Percentiles rank a stretch among this genome's conserved stretches.
These are phyloP conservation scores for Chrysopogon serrulatus DNA, from an alignment of 176 grass and related monocot genomes.

Conservation along the genomic window DNA sequence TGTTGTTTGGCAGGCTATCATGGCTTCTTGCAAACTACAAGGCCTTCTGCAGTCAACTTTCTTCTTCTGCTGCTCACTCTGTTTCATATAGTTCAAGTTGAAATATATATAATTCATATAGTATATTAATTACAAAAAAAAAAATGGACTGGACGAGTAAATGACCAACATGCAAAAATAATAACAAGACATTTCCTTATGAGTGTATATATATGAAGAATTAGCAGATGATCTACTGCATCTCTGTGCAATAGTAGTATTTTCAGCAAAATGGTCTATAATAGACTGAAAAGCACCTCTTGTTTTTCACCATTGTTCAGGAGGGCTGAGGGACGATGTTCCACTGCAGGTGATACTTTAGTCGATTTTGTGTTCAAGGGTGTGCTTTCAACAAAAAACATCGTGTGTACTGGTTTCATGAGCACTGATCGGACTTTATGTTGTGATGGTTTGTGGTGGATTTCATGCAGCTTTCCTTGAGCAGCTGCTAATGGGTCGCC, in stretches of 20 bases:
- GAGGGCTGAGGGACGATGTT: slow-evolving; percentile 4
- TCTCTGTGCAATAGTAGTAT: background rate
- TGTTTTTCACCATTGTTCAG: slow-evolving; percentile 44
- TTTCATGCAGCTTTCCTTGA: slow-evolving; percentile 14
- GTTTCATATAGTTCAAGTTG: slow-evolving; percentile 3
- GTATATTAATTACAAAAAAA: background rate
- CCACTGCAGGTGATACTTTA: slow-evolving; percentile 23
- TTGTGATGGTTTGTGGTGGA: background rate
- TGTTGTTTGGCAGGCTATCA: slow-evolving; percentile 48
- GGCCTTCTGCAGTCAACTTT: slow-evolving; percentile 39
- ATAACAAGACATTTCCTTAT: background rate
- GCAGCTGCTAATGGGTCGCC: slow-evolving; percentile 26
- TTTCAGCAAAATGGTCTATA: background rate
- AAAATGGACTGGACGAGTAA: background rate
- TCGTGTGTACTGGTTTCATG: background rate
- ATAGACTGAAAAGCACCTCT: slow-evolving; percentile 34
- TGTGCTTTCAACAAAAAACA: slow-evolving; percentile 22
- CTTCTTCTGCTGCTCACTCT: slow-evolving; percentile 28
- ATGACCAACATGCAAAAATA: background rate
- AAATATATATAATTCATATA: background rate
- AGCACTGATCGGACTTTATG: background rate
- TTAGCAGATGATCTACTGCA: background rate
- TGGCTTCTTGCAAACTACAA: slow-evolving; percentile 54
- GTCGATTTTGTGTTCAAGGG: slow-evolving; percentile 18
- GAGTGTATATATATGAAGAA: background rate